Conservation (phyloP, 352 stramenopile genomes). For the Phytophthora macrochlamydospora region DNA sequence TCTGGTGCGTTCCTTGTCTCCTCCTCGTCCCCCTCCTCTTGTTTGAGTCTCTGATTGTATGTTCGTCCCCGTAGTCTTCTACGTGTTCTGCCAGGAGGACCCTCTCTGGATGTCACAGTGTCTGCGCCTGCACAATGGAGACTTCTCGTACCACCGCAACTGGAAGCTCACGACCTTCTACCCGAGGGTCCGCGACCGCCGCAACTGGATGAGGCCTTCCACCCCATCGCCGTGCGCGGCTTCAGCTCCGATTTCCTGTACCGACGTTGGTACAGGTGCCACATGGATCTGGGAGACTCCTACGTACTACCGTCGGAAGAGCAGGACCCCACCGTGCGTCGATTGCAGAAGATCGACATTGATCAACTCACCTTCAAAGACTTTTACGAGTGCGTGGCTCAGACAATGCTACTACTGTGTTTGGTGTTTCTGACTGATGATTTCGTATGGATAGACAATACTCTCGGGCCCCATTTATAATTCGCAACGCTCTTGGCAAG, state of each 20-base stretch:
- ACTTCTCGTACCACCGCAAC: conserved; percentile 66
- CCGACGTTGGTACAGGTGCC: conserved; percentile 81
- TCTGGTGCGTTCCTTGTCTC: conserved; percentile 46
- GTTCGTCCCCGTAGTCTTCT: conserved; percentile 51
- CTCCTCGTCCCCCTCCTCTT: not conserved
- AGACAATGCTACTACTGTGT: not conserved
- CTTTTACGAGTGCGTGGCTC: conserved; percentile 69
- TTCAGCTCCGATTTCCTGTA: conserved; percentile 88
- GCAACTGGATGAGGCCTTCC: conserved; percentile 29
- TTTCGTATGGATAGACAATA: conserved; percentile 52
- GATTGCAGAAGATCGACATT: conserved; percentile 61
- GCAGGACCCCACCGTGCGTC: conserved; percentile 50
- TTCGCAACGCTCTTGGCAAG: conserved; percentile 64
- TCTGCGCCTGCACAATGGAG: conserved; percentile 65
- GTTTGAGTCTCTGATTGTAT: not conserved
- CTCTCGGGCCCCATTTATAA: conserved; percentile 72
- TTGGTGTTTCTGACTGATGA: conserved; percentile 5
- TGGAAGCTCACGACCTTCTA: conserved; percentile 88
- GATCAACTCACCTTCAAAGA: conserved; percentile 62
- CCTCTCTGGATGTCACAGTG: conserved; percentile 87
- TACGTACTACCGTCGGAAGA: conserved; percentile 52
- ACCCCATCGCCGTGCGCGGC: conserved; percentile 19
- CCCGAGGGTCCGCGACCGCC: conserved; percentile 49
- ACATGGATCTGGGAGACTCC: conserved; percentile 69
- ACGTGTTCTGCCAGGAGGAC: conserved; percentile 81